phyloP scores from a whole-genome alignment of 768 basidiomycete species.

The Boletus vermiculosoides region DNA sequence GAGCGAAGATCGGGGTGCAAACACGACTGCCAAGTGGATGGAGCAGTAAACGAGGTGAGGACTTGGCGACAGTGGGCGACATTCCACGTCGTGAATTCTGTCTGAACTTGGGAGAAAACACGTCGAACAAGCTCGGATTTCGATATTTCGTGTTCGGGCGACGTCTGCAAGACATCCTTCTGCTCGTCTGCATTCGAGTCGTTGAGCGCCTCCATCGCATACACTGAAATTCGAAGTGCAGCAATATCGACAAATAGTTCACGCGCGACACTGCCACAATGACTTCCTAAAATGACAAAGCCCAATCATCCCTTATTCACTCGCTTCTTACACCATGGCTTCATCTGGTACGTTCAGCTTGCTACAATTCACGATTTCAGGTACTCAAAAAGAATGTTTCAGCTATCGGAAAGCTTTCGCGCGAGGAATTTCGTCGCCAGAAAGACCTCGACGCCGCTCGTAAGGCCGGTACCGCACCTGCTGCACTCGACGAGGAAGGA shows the following conservation, averaged over 20 bases:
- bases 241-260: neutral
- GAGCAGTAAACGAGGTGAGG: constrained; percentile 14
- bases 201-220: neutral
- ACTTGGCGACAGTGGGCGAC: constrained; percentile 9
- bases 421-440: constrained; percentile 92
- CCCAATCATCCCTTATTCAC: neutral
- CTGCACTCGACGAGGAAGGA: constrained; percentile 93
- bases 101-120: constrained; percentile 22
- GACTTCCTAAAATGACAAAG: constrained; percentile 1
- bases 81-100: constrained; percentile 26
- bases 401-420: constrained; percentile 80
- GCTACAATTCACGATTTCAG: neutral
- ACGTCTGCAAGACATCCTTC: constrained; percentile 6
- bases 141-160: constrained; percentile 1
- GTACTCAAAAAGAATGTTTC: neutral
- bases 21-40: constrained; percentile 17
- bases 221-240: neutral
- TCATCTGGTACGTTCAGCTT: constrained; percentile 24
- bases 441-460: constrained; percentile 98
- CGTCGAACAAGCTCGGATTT: constrained; percentile 13
- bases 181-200: constrained; percentile 13
- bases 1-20: constrained; percentile 12
- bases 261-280: neutral
- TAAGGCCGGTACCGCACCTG: constrained; percentile 97
- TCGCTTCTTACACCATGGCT: constrained; percentile 16